Base-by-base conservation (phyloP, 2,329 filamentous ascomycete species). In the Talaromyces islandicus region DNA sequence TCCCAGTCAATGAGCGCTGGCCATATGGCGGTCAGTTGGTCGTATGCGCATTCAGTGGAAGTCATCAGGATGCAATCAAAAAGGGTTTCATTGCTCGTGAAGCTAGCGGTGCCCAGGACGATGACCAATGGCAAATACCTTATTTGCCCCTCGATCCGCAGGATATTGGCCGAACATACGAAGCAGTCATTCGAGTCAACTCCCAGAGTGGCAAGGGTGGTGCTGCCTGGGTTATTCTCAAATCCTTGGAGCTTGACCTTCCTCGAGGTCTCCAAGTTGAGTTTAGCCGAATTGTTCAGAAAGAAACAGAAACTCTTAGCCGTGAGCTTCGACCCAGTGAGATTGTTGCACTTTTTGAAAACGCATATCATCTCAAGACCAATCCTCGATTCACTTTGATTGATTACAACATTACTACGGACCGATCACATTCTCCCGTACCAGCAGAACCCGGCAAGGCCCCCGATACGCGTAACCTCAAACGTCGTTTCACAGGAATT, bases 141-240 rank as follows among this genome's bases (percentile, higher is more conserved):
- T 97, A 97, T 72, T 87, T 97, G 54, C 93, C 93, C 12, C 84
- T 97, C 68, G 93, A 97, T 70, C 93, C 93, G 5, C 83, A 89
- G 70, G 93, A 97, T 70, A 96, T 97, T 65, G 93, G 93, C 56
- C 87, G 93, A 60, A 97, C 88, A n/a, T 97, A 97, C 83, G 92
- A 97, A 77, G 93, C 93, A 61, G 89, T 97, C 71, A 97, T 97
- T 72, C 90, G 93, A 62, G 93, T 97, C 83, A 99, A 97, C 81
- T 96, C 91, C 19, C 93, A 97, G 75, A 91, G 87, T 68, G 93
- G 93, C 65, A 97, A 99, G 80, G 93, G 93, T 63, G 94, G 94
- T 68, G 88, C 91, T 62, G 92, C 93, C 56, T 97, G 91, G 90
- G 90, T 97, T 71, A 92, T 97, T 72, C 87, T 92, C 72, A 88